Percentiles rank a stretch among this genome's conserved stretches.
These are phyloP conservation scores for Penstemon davidsonii DNA, from an alignment of 257 asterid genomes.

Conservation along the genomic window DNA sequence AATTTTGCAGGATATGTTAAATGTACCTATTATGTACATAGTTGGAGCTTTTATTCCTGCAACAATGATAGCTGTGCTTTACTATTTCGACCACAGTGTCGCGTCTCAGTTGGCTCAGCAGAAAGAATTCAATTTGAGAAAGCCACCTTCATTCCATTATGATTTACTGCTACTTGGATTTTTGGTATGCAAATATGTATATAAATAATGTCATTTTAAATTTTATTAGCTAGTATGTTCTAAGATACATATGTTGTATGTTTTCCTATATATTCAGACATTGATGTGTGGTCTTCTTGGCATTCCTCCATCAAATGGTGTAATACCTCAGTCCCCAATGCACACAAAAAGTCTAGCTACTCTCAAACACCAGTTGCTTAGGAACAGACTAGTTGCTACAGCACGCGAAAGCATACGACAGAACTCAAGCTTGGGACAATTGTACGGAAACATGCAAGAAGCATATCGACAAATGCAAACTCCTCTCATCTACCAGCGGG, in stretches of 20 bases:
- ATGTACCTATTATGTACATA: too few species aligned
- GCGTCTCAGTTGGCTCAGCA: too few species aligned
- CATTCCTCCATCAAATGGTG: too few species aligned
- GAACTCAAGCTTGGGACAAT: slow-evolving; percentile 69
- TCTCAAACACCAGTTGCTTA: too few species aligned
- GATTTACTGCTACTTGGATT: slow-evolving; percentile 74
- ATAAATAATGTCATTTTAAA: background rate
- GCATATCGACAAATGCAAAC: slow-evolving; percentile 83
- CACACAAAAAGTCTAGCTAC: too few species aligned
- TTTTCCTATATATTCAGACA: slow-evolving; percentile 5
- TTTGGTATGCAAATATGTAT: slow-evolving; percentile 43
- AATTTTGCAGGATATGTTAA: background rate
- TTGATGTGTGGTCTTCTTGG: too few species aligned
- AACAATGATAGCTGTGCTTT: too few species aligned
- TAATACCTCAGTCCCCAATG: too few species aligned
- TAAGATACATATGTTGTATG: background rate
- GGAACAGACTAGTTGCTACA: slow-evolving; percentile 37
- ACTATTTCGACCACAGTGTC: too few species aligned
- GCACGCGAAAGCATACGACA: slow-evolving; percentile 60
- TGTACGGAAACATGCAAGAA: slow-evolving; percentile 83
- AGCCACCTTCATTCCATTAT: slow-evolving; percentile 61
- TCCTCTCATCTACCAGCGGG: slow-evolving; percentile 61
- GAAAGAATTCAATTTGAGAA: too few species aligned
- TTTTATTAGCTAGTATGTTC: slow-evolving; percentile 1
- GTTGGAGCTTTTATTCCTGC: too few species aligned